Evolutionary conservation across 805 yeast species (phyloP), one percentile per base, ranked within the genome.

Genomic region (Peterozyma xylosa): DNA sequence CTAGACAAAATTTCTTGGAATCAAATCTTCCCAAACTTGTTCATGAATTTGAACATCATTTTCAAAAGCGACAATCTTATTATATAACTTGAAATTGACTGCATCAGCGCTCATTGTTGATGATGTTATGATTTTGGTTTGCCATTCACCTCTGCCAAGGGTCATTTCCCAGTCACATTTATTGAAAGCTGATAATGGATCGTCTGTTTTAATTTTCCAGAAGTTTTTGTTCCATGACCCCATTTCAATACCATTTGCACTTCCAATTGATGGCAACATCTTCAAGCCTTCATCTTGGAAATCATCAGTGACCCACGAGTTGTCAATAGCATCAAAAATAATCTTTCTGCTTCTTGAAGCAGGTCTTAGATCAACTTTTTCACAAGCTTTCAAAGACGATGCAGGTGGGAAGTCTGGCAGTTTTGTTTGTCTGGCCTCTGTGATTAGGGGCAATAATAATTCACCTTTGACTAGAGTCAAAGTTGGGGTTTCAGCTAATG

Each of bases 141-240:
- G 54, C 74, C 73, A 70, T 37, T 56, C 58, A 3, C 58, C 64
- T 51, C 74, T 63, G 9, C 72, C 72, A 58, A 68, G 58, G n/a
- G 54, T 60, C 47, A 66, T 59, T 9, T 63, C 63, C 72, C 71
- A 70, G 13, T 48, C 53, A 49, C 70, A 64, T 47, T 64, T 58
- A 46, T 63, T 66, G 35, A 44, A 48, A 2, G 73, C 74, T 30
- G 66, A 59, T 13, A 68, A 48, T 11, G 74, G 74, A 48, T 69
- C 66, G 38, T 53, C 51, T 1, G 58, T 57, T 37, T 59, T 58
- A 41, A 68, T 56, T 39, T 48, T 57, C 68, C 72, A 70, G 10
- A 54, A 42, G 46, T 70, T 70, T 33, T 59, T 62, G 49, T 68
- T 70, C 57, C 59, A 55, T 13, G 65, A 59, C 0, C 73, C 73